phyloP scores from a whole-genome alignment of 2,329 filamentous ascomycete genomes.

The Zalaria obscura region DNA sequence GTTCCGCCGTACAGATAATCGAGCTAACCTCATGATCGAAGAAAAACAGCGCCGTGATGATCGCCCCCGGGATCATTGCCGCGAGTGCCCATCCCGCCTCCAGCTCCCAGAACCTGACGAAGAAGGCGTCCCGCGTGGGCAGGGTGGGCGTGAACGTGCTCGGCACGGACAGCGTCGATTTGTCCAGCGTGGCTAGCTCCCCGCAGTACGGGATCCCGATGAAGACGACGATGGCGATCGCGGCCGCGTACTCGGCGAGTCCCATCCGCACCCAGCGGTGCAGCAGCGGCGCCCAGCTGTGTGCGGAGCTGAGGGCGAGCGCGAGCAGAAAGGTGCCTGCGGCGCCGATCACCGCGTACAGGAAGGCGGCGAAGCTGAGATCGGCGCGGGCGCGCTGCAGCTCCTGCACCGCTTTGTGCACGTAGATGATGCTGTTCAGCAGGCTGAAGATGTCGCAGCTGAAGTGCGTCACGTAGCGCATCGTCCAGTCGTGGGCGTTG shows the following conservation, averaged over 20 bases:
- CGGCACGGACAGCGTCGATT: slow-evolving; percentile 44
- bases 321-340: slow-evolving; percentile 49
- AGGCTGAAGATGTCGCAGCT: slow-evolving; percentile 53
- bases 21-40: slow-evolving; percentile 58
- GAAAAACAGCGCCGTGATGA: slow-evolving; percentile 55
- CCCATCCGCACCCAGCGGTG: slow-evolving; percentile 48
- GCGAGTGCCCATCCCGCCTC: slow-evolving; percentile 45
- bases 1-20: slow-evolving; percentile 50
- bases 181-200: slow-evolving; percentile 43
- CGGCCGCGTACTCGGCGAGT: slow-evolving; percentile 49
- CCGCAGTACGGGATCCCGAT: slow-evolving; percentile 48
- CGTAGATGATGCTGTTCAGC: slow-evolving; percentile 54
- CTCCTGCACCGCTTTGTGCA: slow-evolving; percentile 53
- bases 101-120: slow-evolving; percentile 50
- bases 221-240: slow-evolving; percentile 52
- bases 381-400: slow-evolving; percentile 42
- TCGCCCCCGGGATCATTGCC: slow-evolving; percentile 46
- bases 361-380: slow-evolving; percentile 47
- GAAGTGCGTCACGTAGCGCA: slow-evolving; percentile 55
- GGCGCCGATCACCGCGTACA: slow-evolving; percentile 51
- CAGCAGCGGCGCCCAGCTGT: slow-evolving; percentile 47
- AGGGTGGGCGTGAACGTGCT: slow-evolving; percentile 41
- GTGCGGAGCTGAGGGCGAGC: slow-evolving; percentile 46
- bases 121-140: slow-evolving; percentile 40
- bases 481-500: slow-evolving; percentile 57